Percentiles rank a stretch among this genome's conserved stretches.
These are phyloP conservation scores for Monilinia fructicola DNA, from an alignment of 2,329 filamentous ascomycete species.

Conservation along the genomic window DNA sequence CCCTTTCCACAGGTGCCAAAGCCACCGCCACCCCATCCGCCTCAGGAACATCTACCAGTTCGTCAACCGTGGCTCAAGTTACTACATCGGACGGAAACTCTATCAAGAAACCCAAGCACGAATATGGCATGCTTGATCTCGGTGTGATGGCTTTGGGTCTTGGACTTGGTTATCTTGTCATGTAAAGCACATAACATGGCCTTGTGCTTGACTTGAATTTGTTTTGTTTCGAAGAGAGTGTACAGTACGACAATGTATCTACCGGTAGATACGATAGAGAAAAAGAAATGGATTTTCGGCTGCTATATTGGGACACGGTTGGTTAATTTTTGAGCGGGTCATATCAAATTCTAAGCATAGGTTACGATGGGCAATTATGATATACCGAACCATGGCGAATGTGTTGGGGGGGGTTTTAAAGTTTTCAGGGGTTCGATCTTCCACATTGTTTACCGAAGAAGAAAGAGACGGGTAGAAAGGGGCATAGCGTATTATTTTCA, in stretches of 20 bases:
- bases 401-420: background rate
- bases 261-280: background rate
- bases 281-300: background rate
- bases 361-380: constrained; percentile 8
- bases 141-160: constrained; percentile 38
- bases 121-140: constrained; percentile 36
- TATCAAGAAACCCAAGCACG: constrained; percentile 31
- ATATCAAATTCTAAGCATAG: background rate
- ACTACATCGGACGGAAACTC: constrained; percentile 20
- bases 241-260: background rate
- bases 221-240: background rate
- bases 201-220: too few relatives aligned
- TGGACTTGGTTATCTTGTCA: constrained; percentile 39
- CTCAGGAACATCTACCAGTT: background rate
- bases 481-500: background rate
- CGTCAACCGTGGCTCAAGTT: constrained; percentile 34
- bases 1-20: constrained; percentile 24
- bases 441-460: background rate
- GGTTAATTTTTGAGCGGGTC: background rate
- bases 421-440: background rate
- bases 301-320: background rate
- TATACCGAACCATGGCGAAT: background rate
- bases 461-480: background rate
- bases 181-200: constrained; percentile 32
- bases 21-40: background rate